Conservation (phyloP, 495 filamentous ascomycete genomes). For the Parathielavia hyrcaniae region DNA sequence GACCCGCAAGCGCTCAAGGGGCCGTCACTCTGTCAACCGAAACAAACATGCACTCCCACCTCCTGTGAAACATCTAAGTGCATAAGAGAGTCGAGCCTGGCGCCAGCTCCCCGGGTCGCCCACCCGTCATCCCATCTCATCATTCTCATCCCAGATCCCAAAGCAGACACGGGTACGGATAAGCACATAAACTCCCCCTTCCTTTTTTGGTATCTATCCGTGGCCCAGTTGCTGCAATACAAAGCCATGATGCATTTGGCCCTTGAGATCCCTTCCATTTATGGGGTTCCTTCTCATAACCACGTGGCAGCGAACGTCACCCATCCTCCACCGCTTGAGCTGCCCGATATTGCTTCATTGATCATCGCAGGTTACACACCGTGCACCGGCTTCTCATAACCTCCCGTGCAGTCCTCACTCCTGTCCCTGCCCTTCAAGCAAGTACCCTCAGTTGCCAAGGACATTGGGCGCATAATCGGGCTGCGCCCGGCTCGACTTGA, state of each 20-base stretch:
- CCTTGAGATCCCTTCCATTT: conserved; percentile 13
- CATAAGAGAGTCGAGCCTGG: conserved; percentile 4
- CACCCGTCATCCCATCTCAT: neutral
- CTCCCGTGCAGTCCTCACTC: neutral
- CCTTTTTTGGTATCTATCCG: conserved; percentile 26
- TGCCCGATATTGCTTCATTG: neutral
- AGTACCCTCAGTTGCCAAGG: conserved; percentile 16
- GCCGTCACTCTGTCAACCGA: conserved; percentile 10
- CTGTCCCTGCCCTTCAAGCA: neutral
- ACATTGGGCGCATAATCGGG: conserved; percentile 48
- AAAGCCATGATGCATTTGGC: conserved; percentile 9
- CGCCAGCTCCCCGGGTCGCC: conserved; percentile 2
- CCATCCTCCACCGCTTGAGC: neutral
- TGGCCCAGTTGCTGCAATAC: conserved; percentile 17
- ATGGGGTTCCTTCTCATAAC: conserved; percentile 13
- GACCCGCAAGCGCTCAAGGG: conserved; percentile 21
- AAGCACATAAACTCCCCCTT: neutral
- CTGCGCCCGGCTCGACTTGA: conserved; percentile 71
- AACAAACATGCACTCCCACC: conserved; percentile 16
- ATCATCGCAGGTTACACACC: neutral
- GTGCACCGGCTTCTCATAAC: neutral
- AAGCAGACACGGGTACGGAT: neutral
- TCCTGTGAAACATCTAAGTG: conserved; percentile 13
- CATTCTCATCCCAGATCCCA: neutral
- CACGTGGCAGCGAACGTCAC: conserved; percentile 12